Evolutionary conservation across 1,284 basidiomycete genomes (phyloP).

Genomic region (Calocybe gambosa): DNA sequence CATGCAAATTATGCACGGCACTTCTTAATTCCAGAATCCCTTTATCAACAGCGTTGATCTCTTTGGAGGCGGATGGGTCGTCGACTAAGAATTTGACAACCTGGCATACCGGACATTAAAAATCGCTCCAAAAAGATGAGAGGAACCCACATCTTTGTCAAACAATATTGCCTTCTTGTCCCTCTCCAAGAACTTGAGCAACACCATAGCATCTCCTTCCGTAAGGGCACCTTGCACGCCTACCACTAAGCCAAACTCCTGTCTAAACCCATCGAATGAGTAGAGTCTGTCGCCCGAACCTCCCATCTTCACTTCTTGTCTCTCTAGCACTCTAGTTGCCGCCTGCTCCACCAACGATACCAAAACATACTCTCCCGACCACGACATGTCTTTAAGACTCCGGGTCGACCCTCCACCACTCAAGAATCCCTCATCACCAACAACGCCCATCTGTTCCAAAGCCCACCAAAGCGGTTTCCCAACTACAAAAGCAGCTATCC

Average conservation of each 20-base stretch:
- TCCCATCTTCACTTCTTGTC: conserved; percentile 42
- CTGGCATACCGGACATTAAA: conserved; percentile 30
- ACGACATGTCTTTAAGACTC: conserved; percentile 47
- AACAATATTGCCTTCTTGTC: conserved; percentile 62
- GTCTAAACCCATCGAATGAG: conserved; percentile 55
- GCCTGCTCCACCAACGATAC: conserved; percentile 59
- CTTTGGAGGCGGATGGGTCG: conserved; percentile 27
- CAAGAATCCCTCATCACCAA: conserved; percentile 49
- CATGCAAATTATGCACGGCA: conserved; percentile 58
- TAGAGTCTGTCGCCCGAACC: conserved; percentile 62
- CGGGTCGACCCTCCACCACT: conserved; percentile 17
- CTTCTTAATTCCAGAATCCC: conserved; percentile 71
- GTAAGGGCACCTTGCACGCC: conserved; percentile 36
- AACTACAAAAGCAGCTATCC: conserved; percentile 65
- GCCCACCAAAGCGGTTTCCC: conserved; percentile 85
- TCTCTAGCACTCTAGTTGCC: conserved; percentile 52
- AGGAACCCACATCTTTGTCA: conserved; percentile 53
- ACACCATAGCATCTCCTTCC: conserved; percentile 59
- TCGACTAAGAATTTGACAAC: conserved; percentile 68
- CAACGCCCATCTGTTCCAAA: conserved; percentile 70
- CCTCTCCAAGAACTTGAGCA: conserved; percentile 74
- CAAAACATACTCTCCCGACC: conserved; percentile 81
- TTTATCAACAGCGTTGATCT: conserved; percentile 65
- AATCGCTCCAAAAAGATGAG: not conserved
- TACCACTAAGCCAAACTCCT: conserved; percentile 46